Percentiles rank a stretch among this genome's conserved stretches.
These are phyloP conservation scores for Oryza meyeriana DNA, from an alignment of 176 grass and related monocot species.

Conservation along the genomic window DNA sequence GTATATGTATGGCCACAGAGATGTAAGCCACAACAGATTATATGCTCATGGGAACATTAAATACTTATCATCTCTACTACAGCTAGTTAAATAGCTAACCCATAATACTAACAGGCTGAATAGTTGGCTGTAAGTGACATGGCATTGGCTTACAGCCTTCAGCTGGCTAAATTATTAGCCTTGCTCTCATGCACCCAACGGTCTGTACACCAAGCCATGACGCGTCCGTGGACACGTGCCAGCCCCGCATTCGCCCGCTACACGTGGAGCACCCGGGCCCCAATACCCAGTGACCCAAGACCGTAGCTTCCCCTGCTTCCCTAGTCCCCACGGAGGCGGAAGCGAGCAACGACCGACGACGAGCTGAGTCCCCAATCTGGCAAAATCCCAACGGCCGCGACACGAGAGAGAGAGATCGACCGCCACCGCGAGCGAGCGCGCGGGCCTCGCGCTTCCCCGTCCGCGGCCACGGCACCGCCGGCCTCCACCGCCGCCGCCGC, in stretches of 20 bases:
- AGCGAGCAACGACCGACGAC: too few relatives aligned
- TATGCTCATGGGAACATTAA: too few relatives aligned
- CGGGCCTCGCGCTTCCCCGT: constrained; percentile 34
- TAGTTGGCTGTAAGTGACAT: too few relatives aligned
- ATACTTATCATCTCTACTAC: too few relatives aligned
- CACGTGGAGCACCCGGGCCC: constrained; percentile 10
- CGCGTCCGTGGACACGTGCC: background rate
- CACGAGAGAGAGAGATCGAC: background rate
- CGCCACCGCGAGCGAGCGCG: background rate
- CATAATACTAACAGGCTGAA: too few relatives aligned
- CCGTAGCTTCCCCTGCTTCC: background rate
- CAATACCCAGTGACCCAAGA: background rate
- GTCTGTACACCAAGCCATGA: background rate
- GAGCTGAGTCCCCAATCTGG: background rate
- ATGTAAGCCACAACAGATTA: too few relatives aligned
- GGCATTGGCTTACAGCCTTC: too few relatives aligned
- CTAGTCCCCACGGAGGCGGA: constrained; percentile 22
- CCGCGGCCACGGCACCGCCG: constrained; percentile 51
- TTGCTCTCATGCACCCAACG: background rate
- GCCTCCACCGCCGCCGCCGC: background rate
- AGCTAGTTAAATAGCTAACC: too few relatives aligned
- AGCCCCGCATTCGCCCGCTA: background rate
- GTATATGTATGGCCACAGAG: too few relatives aligned
- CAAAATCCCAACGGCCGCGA: background rate
- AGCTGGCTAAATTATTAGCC: too few relatives aligned